phyloP scores from a whole-genome alignment of 176 grass and related monocot genomes.

The Zoysia pacifica region DNA sequence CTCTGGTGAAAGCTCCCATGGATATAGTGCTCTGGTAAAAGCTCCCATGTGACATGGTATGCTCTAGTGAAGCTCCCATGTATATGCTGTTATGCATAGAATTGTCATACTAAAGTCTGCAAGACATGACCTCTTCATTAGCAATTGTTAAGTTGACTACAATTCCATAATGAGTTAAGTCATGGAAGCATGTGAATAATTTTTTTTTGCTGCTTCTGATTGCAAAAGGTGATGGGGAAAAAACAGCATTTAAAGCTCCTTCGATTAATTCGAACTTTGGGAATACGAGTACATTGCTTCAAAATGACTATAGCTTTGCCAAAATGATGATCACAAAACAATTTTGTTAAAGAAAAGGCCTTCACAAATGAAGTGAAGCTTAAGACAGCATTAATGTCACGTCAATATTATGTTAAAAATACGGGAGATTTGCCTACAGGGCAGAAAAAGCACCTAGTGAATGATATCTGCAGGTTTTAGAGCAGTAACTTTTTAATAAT shows the following conservation, averaged over 20 bases:
- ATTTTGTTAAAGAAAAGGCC: conserved; percentile 17
- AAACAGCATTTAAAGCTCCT: neutral
- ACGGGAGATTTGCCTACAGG: too few relatives aligned
- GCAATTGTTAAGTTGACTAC: neutral
- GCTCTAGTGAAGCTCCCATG: neutral
- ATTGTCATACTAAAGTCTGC: neutral
- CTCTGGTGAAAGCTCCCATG: too few relatives aligned
- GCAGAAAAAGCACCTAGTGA: neutral
- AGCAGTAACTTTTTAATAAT: neutral
- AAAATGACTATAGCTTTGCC: neutral
- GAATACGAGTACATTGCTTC: neutral
- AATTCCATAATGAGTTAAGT: neutral
- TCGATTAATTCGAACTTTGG: neutral
- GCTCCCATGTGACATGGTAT: neutral
- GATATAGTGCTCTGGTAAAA: neutral
- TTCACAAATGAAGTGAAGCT: neutral
- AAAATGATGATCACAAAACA: neutral
- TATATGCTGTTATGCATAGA: neutral
- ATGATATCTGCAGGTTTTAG: conserved; percentile 3
- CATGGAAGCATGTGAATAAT: neutral
- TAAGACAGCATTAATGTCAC: neutral
- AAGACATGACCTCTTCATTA: neutral
- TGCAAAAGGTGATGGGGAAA: neutral
- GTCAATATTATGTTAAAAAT: neutral
- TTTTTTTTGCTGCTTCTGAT: neutral